These are phyloP conservation scores for Trapa incisa DNA, from an alignment of 345 rosid species.

Conservation along the genomic window DNA sequence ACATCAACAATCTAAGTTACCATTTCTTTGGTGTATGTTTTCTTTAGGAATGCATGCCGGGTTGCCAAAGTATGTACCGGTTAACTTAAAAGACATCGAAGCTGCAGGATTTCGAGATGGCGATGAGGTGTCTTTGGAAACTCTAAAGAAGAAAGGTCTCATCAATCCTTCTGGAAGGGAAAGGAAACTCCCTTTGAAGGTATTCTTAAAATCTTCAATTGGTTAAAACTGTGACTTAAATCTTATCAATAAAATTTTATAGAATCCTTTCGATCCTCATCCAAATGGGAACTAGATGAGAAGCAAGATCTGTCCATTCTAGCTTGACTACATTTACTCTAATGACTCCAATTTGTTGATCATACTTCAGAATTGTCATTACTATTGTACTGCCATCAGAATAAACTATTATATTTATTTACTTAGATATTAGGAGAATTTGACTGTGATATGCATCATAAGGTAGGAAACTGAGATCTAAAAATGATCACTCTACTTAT, in stretches of 20 bases:
- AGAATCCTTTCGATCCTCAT: neutral
- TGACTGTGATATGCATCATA: neutral
- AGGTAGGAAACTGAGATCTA: neutral
- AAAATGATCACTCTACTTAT: neutral
- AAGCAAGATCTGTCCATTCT: neutral
- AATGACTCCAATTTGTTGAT: neutral
- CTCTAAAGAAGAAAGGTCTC: conserved; percentile 57
- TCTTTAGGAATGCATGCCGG: conserved; percentile 81
- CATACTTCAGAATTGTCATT: neutral
- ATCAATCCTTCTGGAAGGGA: conserved; percentile 96
- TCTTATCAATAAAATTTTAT: neutral
- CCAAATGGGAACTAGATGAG: neutral
- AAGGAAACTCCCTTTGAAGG: conserved; percentile 89
- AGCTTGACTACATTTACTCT: neutral
- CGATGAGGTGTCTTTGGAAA: conserved; percentile 76
- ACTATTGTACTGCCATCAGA: neutral
- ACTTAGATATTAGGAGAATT: neutral
- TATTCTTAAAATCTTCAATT: conserved; percentile 5
- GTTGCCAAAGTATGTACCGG: conserved; percentile 63
- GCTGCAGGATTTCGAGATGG: conserved; percentile 78
- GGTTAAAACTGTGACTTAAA: neutral
- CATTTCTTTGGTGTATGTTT: conserved; percentile 1
- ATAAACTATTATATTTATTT: neutral
- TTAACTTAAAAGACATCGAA: conserved; percentile 67
- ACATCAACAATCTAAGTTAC: neutral